These are phyloP conservation scores for Aspergillus hiratsukae DNA, from an alignment of 2,329 filamentous ascomycete species.

Conservation along the genomic window DNA sequence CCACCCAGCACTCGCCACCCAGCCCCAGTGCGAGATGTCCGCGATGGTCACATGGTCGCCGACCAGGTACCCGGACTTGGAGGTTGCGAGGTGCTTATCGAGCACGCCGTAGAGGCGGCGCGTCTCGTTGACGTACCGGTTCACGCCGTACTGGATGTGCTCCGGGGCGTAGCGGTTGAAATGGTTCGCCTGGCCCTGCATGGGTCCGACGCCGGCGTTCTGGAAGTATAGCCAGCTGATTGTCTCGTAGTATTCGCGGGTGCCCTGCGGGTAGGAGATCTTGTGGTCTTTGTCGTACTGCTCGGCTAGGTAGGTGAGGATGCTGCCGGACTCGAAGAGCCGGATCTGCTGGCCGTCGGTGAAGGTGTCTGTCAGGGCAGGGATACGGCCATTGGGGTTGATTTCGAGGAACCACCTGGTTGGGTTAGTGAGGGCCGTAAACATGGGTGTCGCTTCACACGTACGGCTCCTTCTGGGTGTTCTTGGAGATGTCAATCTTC, in stretches of 20 bases:
- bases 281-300: slow-evolving; percentile 78
- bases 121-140: slow-evolving; percentile 78
- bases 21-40: slow-evolving; percentile 77
- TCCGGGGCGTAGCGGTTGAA: slow-evolving; percentile 79
- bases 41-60: slow-evolving; percentile 51
- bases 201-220: slow-evolving; percentile 75
- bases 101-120: slow-evolving; percentile 75
- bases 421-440: background rate
- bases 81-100: slow-evolving; percentile 61
- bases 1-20: slow-evolving; percentile 61
- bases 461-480: slow-evolving; percentile 68
- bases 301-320: slow-evolving; percentile 78
- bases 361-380: slow-evolving; percentile 76
- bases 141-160: slow-evolving; percentile 75
- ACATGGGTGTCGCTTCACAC: slow-evolving; percentile 3
- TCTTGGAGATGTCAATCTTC: slow-evolving; percentile 66
- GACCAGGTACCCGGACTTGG: slow-evolving; percentile 49
- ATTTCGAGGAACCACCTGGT: slow-evolving; percentile 76
- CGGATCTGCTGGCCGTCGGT: slow-evolving; percentile 67
- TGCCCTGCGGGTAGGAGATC: slow-evolving; percentile 70
- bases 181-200: slow-evolving; percentile 83
- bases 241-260: slow-evolving; percentile 71
- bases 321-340: slow-evolving; percentile 78
- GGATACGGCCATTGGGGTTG: slow-evolving; percentile 90
- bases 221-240: slow-evolving; percentile 77